Base-by-base conservation (phyloP, 805 yeast genomes). In the Schwanniomyces polymorphus region DNA sequence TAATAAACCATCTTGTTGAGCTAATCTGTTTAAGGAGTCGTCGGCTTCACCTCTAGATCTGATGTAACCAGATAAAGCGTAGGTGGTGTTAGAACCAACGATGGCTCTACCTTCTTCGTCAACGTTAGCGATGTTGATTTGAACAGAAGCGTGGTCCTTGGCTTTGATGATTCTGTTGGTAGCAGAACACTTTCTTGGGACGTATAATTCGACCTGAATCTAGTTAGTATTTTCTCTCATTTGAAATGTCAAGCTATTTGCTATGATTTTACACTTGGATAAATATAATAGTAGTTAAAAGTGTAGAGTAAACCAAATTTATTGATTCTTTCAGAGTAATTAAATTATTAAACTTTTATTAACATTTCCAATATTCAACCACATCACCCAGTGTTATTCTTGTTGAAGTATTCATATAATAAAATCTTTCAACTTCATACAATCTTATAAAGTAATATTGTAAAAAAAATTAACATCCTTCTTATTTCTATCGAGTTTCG, bases 121-220 rank as follows among this genome's bases (percentile, higher is more conserved):
- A 71, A 94, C 97, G 80, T 92, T 90, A 71, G 97, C 98, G 68
- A 94, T 84, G 92, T 88, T 92, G 82, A 94, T 88, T 82, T 94
- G 99, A 67, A 94, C 97, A 59, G 98, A 88, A 65, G 97, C 94
- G 80, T 94, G 99, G 82, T 94, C 99, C 85, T 94, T 91, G 72
- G 99, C 91, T 85, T 90, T 91, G 86, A 94, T 91, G 82, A 94
- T 91, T 85, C 97, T 91, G 97, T 91, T 91, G 81, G 99, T 91
- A 74, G 99, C 99, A 81, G 99, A 94, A 86, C 99, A 94, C 85
- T 94, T 94, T 87, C 99, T 90, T 84, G 99, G 99, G 80, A 92
- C 96, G 96, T 94, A 94, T 81, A 94, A 91, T 86, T 94, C 99
- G 80, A 94, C 97, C 97, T 89, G 65, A 44, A 50, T 18, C 27